These are phyloP conservation scores for Arthroderma uncinatum DNA, from an alignment of 2,329 filamentous ascomycete genomes.

Conservation along the genomic window DNA sequence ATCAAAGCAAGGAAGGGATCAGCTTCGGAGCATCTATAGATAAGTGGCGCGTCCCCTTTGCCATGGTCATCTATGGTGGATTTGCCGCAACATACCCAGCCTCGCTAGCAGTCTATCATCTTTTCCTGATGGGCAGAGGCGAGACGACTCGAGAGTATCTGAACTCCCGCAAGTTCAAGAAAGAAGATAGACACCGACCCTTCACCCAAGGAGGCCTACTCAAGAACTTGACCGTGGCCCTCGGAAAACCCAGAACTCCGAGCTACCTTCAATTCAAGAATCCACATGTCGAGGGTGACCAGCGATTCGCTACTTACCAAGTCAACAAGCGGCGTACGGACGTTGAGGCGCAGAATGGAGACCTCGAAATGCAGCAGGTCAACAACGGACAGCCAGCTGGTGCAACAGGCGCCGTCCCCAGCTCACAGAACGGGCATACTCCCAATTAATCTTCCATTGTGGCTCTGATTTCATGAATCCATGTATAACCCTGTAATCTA, in stretches of 20 bases:
- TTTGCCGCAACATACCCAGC: conserved; percentile 68
- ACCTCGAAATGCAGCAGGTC: conserved; percentile 64
- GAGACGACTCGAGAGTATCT: conserved; percentile 95
- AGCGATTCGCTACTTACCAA: conserved; percentile 58
- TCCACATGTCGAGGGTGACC: conserved; percentile 66
- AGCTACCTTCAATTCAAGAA: conserved; percentile 83
- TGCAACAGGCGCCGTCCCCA: conserved; percentile 8
- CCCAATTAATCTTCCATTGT: background rate
- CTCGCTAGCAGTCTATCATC: conserved; percentile 74
- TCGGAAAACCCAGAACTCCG: conserved; percentile 72
- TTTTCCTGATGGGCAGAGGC: conserved; percentile 80
- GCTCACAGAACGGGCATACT: background rate
- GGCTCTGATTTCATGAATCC: background rate
- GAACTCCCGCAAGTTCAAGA: conserved; percentile 88
- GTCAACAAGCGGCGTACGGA: conserved; percentile 41
- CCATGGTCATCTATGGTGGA: conserved; percentile 73
- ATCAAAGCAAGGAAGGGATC: conserved; percentile 51
- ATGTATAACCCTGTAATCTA: background rate
- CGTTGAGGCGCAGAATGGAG: conserved; percentile 43
- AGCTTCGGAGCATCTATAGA: conserved; percentile 58
- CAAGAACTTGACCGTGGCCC: conserved; percentile 69
- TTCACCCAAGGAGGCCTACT: conserved; percentile 68
- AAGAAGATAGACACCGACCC: conserved; percentile 80
- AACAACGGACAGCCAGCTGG: conserved; percentile 1
- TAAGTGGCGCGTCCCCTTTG: conserved; percentile 69